Base-by-base conservation (phyloP, 106 monocot genomes). In the Dioscorea zingiberensis region DNA sequence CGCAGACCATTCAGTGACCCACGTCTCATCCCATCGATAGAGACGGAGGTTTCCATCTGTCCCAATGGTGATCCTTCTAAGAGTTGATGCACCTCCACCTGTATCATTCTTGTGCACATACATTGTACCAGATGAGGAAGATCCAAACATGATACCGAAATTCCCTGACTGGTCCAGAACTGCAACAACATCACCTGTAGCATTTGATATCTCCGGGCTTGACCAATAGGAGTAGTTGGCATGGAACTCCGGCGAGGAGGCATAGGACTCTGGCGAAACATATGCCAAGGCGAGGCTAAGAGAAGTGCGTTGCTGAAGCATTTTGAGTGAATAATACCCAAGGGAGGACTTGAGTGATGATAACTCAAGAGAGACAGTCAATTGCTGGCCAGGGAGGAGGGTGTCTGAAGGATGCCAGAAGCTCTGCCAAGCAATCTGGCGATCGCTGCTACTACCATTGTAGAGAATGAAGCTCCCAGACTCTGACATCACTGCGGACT, bases 101-200 rank as follows among this genome's bases (percentile, higher is more conserved):
- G n/a, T 58, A 45, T 80, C 80, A 18, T 80, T 80, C 75, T 75
- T 80, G 62, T 75, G 80, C 25, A 80, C 70, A 60, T 80, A 80
- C 25, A 80, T 63, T 3, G 71, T 71, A 0, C 80, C 80, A 0
- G 65, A 48, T 13, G 60, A 49, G 0, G 80, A 80, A 24, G 60
- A 38, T 4, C 80, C 80, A 28, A 75, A 80, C 25, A 13, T 71
- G 60, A 80, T 75, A 24, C 66, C 64, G 38, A 80, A 80, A 25
- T 63, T 80, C 2, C 80, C 80, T 0, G 66, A 80, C 9, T 56
- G 7, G 21, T 80, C 70, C 15, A 80, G 32, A 18, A 62, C 48
- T 4, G 75, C 80, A 0, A 67, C 75, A 16, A 80, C 62, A 4
- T 74, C 71, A 3, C 80, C 80, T 1, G 80, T 80, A 12, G 80